A percentile compares a stretch with the other conserved stretches of the same genome.
These are phyloP conservation scores for Plantago elongata DNA, from an alignment of 257 asterid species.

Conservation along the genomic window DNA sequence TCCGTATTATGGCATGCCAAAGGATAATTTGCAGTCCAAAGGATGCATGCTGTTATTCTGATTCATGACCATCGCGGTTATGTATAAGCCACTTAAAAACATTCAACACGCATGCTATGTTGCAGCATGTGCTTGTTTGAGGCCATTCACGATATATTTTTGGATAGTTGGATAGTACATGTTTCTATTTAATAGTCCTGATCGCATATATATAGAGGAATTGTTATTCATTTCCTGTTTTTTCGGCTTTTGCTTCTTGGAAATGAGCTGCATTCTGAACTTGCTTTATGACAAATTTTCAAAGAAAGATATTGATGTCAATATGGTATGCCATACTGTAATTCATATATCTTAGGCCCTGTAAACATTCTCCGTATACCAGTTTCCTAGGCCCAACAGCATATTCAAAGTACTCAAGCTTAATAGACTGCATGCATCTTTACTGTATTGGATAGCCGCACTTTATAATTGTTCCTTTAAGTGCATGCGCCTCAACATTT, in stretches of 20 bases:
- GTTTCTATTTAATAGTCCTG: too few species aligned
- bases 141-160: too few species aligned
- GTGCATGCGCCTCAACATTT: neutral
- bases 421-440: neutral
- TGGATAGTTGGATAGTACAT: too few species aligned
- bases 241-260: neutral
- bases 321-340: neutral
- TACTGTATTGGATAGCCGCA: too few species aligned
- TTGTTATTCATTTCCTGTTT: conserved; percentile 3
- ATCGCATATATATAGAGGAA: neutral
- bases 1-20: too few species aligned
- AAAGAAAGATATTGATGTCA: neutral
- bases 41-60: too few species aligned
- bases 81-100: too few species aligned
- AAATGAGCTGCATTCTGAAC: neutral
- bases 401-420: neutral
- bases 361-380: neutral
- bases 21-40: too few species aligned
- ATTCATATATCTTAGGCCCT: neutral
- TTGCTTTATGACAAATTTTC: neutral
- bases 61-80: too few species aligned
- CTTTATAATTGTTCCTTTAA: neutral
- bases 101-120: too few species aligned
- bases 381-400: neutral
- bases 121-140: too few species aligned